These are phyloP conservation scores for Pelargonium cotyledonis DNA, from an alignment of 441 rosid species.

Conservation along the genomic window DNA sequence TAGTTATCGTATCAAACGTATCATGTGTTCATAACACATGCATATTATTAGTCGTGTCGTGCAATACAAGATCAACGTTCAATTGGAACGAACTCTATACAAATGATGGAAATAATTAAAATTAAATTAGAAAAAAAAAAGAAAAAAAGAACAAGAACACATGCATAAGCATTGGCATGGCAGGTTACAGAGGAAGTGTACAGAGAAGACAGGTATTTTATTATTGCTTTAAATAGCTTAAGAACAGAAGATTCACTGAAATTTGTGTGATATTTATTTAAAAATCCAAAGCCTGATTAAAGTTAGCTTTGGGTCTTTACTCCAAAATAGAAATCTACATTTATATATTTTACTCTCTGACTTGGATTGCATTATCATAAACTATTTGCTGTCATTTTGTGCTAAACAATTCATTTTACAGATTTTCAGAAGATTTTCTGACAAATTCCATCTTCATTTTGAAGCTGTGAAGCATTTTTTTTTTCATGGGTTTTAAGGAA, in stretches of 20 bases:
- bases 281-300: background rate
- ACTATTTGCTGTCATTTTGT: slow-evolving; percentile 31
- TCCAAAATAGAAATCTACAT: background rate
- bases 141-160: background rate
- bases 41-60: too few relatives aligned
- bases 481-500: slow-evolving; percentile 1
- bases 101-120: too few relatives aligned
- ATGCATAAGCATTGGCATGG: slow-evolving; percentile 1
- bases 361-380: slow-evolving; percentile 8
- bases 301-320: background rate
- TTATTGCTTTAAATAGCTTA: background rate
- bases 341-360: too few relatives aligned
- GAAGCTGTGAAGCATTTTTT: slow-evolving; percentile 5
- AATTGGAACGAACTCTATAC: too few relatives aligned
- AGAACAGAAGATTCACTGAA: background rate
- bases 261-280: background rate
- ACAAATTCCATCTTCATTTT: slow-evolving; percentile 25
- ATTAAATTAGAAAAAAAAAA: background rate
- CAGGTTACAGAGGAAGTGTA: too few relatives aligned
- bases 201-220: too few relatives aligned
- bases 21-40: too few relatives aligned
- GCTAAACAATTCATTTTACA: slow-evolving; percentile 18
- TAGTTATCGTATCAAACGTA: too few relatives aligned
- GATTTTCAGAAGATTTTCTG: slow-evolving; percentile 42
- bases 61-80: too few relatives aligned